Base-by-base conservation (phyloP, 1,284 basidiomycete genomes). In the Hymenochaete sp. region DNA sequence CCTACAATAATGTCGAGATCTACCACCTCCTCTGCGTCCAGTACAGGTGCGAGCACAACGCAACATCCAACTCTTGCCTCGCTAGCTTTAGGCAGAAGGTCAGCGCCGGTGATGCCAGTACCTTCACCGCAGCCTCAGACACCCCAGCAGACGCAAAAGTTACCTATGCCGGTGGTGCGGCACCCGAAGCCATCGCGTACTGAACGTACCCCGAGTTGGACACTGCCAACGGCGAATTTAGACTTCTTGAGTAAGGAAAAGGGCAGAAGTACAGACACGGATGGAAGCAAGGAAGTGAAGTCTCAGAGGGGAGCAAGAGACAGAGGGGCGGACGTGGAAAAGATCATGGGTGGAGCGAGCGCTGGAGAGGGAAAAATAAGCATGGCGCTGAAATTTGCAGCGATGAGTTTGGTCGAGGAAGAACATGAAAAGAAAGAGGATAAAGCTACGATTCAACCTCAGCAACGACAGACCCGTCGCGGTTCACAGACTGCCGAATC, bases 331-430 rank as follows among this genome's bases (percentile, higher is more conserved):
- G n/a, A n/a, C n/a, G n/a, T n/a, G n/a, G n/a, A 50, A n/a, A 50
- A 38, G 26, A 37, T 46, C 14, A 21, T 18, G 18, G 16, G 22
- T 10, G 19, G 18, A 7, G 9, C 3, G 28, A 37, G 35, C 3
- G 25, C 24, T 9, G 25, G 31, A 7, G 37, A 33, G 16, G 28
- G 27, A 31, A 45, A 41, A 32, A 45, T 32, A 8, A 45, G 42
- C 10, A 36, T 49, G 47, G 50, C 50, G 7, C 49, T 56, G 37
- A 49, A 49, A 13, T 32, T 55, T 16, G 55, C 55, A 5, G 21
- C 48, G 3, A 31, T 52, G 42, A 45, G 50, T 6, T 32, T 55
- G 13, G 47, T 48, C 10, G 53, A 53, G 14, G 51, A 55, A 29
- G 42, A 45, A 4, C 29, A 11, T n/a, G 29, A 14, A 7, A 22